Conservation (phyloP, 2,329 filamentous ascomycete species). For the Aspergillus ochraceus region DNA sequence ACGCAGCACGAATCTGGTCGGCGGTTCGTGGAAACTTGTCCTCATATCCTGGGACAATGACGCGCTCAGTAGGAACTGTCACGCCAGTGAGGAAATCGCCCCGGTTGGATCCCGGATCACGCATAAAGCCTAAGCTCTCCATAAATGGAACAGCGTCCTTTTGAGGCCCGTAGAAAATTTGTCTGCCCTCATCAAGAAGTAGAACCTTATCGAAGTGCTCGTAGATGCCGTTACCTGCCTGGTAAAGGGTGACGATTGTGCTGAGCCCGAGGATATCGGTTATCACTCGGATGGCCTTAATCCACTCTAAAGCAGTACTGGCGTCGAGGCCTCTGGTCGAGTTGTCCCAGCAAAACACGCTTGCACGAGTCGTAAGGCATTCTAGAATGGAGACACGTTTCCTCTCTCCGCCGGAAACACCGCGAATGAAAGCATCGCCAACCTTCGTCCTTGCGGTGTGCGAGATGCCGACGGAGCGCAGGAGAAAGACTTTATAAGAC, state of each 20-base stretch:
- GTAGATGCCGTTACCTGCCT: constrained; percentile 51
- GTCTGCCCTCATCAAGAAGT: constrained; percentile 61
- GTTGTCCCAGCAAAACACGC: constrained; percentile 67
- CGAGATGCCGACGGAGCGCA: constrained; percentile 4
- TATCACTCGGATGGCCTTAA: constrained; percentile 58
- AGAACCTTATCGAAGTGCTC: constrained; percentile 67
- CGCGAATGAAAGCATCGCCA: constrained; percentile 62
- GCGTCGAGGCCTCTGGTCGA: constrained; percentile 63
- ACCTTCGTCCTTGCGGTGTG: constrained; percentile 57
- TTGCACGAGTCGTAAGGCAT: constrained; percentile 56
- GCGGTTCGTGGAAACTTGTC: constrained; percentile 43
- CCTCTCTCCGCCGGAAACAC: constrained; percentile 67
- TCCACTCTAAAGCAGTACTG: constrained; percentile 59
- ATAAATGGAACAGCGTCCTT: constrained; percentile 62
- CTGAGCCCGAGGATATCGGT: constrained; percentile 59
- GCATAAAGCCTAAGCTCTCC: constrained; percentile 64
- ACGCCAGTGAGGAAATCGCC: constrained; percentile 66
- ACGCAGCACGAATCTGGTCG: constrained; percentile 45
- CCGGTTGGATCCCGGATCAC: constrained; percentile 59
- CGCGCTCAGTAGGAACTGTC: constrained; percentile 53
- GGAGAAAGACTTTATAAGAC: constrained; percentile 3
- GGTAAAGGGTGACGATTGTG: constrained; percentile 54
- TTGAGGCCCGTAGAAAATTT: constrained; percentile 63
- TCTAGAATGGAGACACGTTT: constrained; percentile 70
- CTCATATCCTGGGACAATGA: constrained; percentile 42